Base-by-base conservation (phyloP, 768 basidiomycete species). In the Thelephora aurantiotincta region DNA sequence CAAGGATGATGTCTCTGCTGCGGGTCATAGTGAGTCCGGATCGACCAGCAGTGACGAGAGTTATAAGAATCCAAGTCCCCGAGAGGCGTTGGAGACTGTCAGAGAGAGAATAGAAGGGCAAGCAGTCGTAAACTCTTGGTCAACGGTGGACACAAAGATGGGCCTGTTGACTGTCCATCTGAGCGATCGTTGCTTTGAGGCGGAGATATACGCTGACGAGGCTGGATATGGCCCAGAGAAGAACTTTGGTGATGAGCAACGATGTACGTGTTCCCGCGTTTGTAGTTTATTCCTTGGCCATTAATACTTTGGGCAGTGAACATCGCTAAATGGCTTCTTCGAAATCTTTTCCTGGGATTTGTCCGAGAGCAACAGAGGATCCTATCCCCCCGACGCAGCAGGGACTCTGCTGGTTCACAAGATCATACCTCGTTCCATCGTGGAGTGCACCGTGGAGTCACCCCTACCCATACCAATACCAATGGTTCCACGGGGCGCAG, bases 161-260 rank as follows among this genome's bases (percentile, higher is more conserved):
- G 94, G 94, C 6, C 75, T 89, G 19, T 68, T 99, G 50, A 82
- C 85, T 2, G 77, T 98, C 3, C 89, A 96, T 63, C 55, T 99
- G 41, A 85, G 76, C 42, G 91, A 96, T 54, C 72, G 77, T 43
- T 89, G 82, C 50, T 98, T 97, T 60, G 93, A 98, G 48, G 86
- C 88, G 5, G 96, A 99, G 64, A 79, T 94, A 2, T 97, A 93
- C 59, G 85, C 87, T 11, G 93, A 97, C 58, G 92, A 98, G 59
- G 77, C 84, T 35, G 89, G 87, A 16, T 80, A 79, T 57, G 67
- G 65, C 0, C 63, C 68, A 22, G 75, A 81, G 47, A 72, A 73
- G 5, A 67, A 72, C 7, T 78, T 79, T 52, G 77, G 68, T 42
- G 89, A 92, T 47, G 94, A 97, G 56, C 69, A 78, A 13, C 78